Evolutionary conservation across 805 yeast genomes (phyloP).

Genomic region (Saturnispora gosingensis): DNA sequence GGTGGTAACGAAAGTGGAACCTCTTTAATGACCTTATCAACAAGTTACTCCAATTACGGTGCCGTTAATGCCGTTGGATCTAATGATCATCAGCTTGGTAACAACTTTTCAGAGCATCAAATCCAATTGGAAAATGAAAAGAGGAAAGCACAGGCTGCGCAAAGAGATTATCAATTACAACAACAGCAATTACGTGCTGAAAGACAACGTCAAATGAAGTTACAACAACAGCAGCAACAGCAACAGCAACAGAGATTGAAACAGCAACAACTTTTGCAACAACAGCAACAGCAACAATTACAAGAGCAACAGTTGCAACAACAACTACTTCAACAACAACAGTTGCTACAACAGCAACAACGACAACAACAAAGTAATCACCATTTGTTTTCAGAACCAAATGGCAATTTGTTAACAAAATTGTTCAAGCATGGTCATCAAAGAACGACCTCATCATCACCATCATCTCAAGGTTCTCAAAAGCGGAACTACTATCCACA

Average conservation of each 20-base stretch:
- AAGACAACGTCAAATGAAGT: slow-evolving; percentile 7
- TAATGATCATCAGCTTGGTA: background rate
- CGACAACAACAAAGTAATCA: slow-evolving; percentile 2
- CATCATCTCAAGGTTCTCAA: background rate
- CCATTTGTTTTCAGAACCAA: slow-evolving; percentile 1
- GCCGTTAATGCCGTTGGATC: background rate
- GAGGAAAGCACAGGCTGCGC: slow-evolving; percentile 2
- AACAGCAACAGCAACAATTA: slow-evolving; percentile 7
- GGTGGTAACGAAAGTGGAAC: slow-evolving; percentile 9
- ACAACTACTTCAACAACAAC: slow-evolving; percentile 6
- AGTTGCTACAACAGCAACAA: slow-evolving; percentile 2
- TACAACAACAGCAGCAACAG: slow-evolving; percentile 7
- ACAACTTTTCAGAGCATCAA: slow-evolving; percentile 4
- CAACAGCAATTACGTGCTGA: slow-evolving; percentile 8
- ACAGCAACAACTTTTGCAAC: slow-evolving; percentile 3
- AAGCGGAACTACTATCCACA: slow-evolving; percentile 2
- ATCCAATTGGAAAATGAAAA: slow-evolving; percentile 8
- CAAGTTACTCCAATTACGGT: background rate
- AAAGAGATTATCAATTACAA: slow-evolving; percentile 8
- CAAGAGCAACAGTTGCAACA: slow-evolving; percentile 6
- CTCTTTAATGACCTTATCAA: slow-evolving; percentile 7
- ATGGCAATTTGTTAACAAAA: background rate
- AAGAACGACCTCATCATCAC: background rate
- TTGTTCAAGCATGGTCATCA: slow-evolving; percentile 1
- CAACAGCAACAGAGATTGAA: slow-evolving; percentile 6